Percentiles rank a stretch among this genome's conserved stretches.
phyloP scores from a whole-genome alignment of 164 flowering plant genomes.

The Protea cynaroides region DNA sequence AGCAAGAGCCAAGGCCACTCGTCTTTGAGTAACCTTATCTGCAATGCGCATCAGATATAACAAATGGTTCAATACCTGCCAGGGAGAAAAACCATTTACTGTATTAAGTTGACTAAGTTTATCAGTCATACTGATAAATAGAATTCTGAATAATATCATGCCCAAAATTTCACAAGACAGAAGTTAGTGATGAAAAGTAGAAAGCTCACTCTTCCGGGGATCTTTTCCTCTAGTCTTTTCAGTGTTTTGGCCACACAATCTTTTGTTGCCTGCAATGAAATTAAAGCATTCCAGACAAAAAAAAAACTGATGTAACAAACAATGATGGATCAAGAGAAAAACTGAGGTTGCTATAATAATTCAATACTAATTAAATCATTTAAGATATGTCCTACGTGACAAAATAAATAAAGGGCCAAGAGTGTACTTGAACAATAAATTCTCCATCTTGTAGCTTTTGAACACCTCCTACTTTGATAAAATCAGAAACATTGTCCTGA shows the following conservation, averaged over 20 bases:
- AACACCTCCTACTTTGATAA: conserved; percentile 92
- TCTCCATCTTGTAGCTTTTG: conserved; percentile 98
- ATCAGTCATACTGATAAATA: not conserved
- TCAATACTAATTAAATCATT: not conserved
- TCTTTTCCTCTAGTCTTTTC: conserved; percentile 94
- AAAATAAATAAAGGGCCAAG: not conserved
- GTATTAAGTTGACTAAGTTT: conserved; percentile 4
- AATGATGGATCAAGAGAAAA: conserved; percentile 4
- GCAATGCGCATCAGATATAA: conserved; percentile 73
- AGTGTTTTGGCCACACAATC: conserved; percentile 98
- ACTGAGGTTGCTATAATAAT: not conserved
- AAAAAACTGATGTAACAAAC: not conserved
- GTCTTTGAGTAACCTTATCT: conserved; percentile 66
- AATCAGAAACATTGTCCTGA: conserved; percentile 92
- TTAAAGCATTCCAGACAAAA: not conserved
- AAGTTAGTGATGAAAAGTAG: not conserved
- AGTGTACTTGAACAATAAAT: conserved; percentile 86
- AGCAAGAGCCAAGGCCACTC: conserved; percentile 96
- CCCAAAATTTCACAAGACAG: not conserved
- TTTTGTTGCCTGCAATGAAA: conserved; percentile 66
- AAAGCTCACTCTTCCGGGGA: conserved; percentile 71
- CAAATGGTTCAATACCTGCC: conserved; percentile 75
- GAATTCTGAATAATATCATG: not conserved
- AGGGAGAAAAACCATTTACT: conserved; percentile 3
- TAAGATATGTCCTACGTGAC: no score